Base-by-base conservation (phyloP, 306 rosid genomes). In the Quercus wislizeni region DNA sequence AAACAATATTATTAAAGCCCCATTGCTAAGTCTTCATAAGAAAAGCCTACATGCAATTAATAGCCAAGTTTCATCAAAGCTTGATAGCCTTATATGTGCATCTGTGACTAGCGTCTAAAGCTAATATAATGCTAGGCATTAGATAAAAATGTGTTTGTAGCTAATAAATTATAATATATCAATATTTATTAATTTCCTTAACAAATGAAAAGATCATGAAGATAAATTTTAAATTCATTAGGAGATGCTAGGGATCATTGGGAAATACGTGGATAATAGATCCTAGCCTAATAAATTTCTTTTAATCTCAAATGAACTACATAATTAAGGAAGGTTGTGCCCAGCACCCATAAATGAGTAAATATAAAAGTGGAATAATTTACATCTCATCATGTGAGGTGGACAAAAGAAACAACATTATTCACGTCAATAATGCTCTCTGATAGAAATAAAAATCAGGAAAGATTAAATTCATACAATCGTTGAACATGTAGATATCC, bases 401-500 rank as follows among this genome's bases (percentile, higher is more conserved):
- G 52, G 62, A 78, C 25, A 15, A 28, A 52, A 30, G 64, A 25
- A 71, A 31, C 25, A 13, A 33, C 57, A 25, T 31, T 57, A 11
- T 46, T 17, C 30, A 35, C 46, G 68, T 59, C 72, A 55, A 72
- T 55, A 12, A 74, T 35, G 58, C 28, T 77, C 6, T 75, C 73
- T 75, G 71, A 64, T 51, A 79, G 25, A 70, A 67, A 79, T 49
- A 49, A 49, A 49, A 49, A 49, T 12, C 4, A 11, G 17, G 41
- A 62, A 77, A 70, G 79, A 58, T 18, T 52, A 57, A 82, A 78
- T 55, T 13, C 90, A 57, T 93, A 96, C 99, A 96, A 74, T 88
- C 88, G 86, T 80, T 49, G 38, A 85, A 96, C 94, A 81, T 93
- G 99, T 28, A 86, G 93, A 88, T 80, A 87, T 80, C 89, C 92